Base-by-base conservation (phyloP, 2,329 filamentous ascomycete species). In the Colletotrichum noveboracense region DNA sequence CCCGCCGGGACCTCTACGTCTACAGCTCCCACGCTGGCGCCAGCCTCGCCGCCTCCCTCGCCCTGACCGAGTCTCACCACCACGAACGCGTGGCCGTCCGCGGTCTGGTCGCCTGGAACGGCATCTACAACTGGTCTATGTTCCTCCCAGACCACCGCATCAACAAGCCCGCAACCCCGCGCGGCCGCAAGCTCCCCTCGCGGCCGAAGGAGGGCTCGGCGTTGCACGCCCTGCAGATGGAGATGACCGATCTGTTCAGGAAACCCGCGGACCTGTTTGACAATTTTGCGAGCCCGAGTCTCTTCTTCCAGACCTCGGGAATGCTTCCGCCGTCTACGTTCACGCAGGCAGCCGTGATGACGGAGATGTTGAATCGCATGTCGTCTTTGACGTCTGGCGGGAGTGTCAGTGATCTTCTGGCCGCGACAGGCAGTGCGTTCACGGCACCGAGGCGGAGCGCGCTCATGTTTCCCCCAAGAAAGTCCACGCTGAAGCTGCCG, bases 101-200 rank as follows among this genome's bases (percentile, higher is more conserved):
- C 12, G 91, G 91, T 9, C 81, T 92, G 36, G 83, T 91, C 18
- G 87, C 88, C 9, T 89, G 89, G 81, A 91, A 93, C 77, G 91
- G 91, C 56, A 87, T 93, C 74, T 93, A 91, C 83, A 89, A 93
- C 83, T 93, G 91, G 92, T 91, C 90, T 72, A 89, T 86, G 81
- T 90, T 92, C 74, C 85, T 91, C 13, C 89, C 89, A 0, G 87
- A 89, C 77, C 89, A 92, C 73, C 86, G 84, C 8, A 81, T 87
- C 76, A 87, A 90, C 78, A 78, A 80, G 38, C 72, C 73, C 21
- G 48, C 72, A 13, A 36, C 56, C 48, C 16, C 69, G 14, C 55
- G 68, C 10, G 65, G 70, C 52, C 71, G 70, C 24, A 73, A 61
- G 56, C 71, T 79, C 10, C 67, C 79, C 12, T 72, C 72, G 6